A percentile compares a stretch with the other conserved stretches of the same genome.
Evolutionary conservation across 2,329 filamentous ascomycete genomes (phyloP).

Genomic region (Rhinocladiella similis): DNA sequence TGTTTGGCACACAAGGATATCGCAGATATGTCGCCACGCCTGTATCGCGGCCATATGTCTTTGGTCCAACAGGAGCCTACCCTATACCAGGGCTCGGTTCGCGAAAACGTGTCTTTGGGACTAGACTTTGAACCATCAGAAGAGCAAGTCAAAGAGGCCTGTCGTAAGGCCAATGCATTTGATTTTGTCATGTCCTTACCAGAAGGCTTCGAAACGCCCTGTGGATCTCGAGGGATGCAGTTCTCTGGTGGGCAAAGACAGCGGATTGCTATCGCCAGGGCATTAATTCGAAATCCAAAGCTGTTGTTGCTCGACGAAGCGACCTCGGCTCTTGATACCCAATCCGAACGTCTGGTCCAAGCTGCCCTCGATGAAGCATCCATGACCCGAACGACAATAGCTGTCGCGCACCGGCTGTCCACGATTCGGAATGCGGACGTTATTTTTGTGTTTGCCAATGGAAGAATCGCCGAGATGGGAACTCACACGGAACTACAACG

Average conservation of each 20-base stretch:
- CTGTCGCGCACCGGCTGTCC: conserved; percentile 41
- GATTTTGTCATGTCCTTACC: conserved; percentile 41
- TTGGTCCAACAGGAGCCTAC: conserved; percentile 75
- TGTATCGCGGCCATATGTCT: conserved; percentile 65
- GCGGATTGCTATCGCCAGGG: conserved; percentile 45
- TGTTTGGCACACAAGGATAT: conserved; percentile 65
- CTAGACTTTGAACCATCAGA: conserved; percentile 29
- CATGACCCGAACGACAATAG: conserved; percentile 35
- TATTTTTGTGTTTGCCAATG: conserved; percentile 43
- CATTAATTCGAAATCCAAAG: conserved; percentile 39
- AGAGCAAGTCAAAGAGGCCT: conserved; percentile 36
- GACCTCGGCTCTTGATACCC: conserved; percentile 42
- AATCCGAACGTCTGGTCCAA: conserved; percentile 38
- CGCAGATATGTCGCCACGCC: conserved; percentile 56
- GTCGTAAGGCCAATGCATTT: conserved; percentile 38
- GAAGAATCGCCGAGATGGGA: conserved; percentile 41
- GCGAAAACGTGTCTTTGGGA: conserved; percentile 69
- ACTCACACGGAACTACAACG: conserved; percentile 43
- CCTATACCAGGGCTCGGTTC: conserved; percentile 68
- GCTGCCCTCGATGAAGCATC: conserved; percentile 34
- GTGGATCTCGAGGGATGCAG: conserved; percentile 37
- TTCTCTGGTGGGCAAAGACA: conserved; percentile 46
- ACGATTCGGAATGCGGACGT: conserved; percentile 40
- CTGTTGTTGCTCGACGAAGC: conserved; percentile 45
- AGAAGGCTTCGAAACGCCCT: conserved; percentile 38